Evolutionary conservation across 345 rosid genomes (phyloP), one percentile per base, ranked within the genome.

Genomic region (Pistacia integerrima): DNA sequence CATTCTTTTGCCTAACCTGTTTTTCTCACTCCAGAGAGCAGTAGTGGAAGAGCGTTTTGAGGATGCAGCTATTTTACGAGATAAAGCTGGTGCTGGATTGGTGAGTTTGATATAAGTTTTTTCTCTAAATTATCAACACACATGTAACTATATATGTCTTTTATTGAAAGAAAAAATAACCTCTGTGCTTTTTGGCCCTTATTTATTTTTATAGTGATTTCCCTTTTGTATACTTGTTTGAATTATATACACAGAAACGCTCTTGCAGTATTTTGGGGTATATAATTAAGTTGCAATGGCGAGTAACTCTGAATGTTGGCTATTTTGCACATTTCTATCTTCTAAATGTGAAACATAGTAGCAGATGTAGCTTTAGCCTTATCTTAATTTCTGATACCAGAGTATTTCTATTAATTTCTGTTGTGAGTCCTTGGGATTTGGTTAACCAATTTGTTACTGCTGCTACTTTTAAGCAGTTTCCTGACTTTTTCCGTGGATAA

Each of bases 51-150:
- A 95, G 78, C 91, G 88, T 57, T 90, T 88, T 78, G 82, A 73
- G 63, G 99, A 95, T 80, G 99, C 99, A 4, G 88, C 92, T 51
- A 84, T 87, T 74, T 84, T 95, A 48, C 86, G 94, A 79, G 98
- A 95, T 77, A 78, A 84, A 78, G 94, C 99, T 54, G 93, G 97
- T 80, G 88, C 96, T 85, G 98, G 98, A 63, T 79, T 95, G 93
- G 99, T 95, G 81, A 86, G 93, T 78, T 30, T 77, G 48, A 48
- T 59, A 18, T 35, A 49, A 28, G 18, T 13, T 12, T 4, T 54
- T 30, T 68, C 1, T 7, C 18, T 76, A 65, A 8, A 52, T 72
- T 46, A 46, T 25, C 6, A 36, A 36, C 46, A 4, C 46, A 30
- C 18, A 3, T 0, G 6, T 51, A 13, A 54, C 12, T 16, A 4